phyloP scores from a whole-genome alignment of 345 rosid genomes.

The Euphorbia lathyris region DNA sequence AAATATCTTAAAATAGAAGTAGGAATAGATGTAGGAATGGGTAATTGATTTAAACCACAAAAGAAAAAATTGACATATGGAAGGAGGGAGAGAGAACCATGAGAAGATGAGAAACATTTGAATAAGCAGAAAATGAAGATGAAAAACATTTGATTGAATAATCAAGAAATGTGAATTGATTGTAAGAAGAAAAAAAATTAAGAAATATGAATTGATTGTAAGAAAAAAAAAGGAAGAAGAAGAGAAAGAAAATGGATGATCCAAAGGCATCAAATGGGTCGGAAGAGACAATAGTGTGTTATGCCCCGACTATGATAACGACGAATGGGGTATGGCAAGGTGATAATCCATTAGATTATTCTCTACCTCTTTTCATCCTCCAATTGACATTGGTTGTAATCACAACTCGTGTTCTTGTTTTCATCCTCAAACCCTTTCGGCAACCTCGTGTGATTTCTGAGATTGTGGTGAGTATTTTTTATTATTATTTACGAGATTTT shows the following conservation, averaged over 20 bases:
- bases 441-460: conserved; percentile 93
- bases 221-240: too few species aligned
- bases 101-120: too few species aligned
- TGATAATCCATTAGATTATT: conserved; percentile 84
- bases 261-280: conserved; percentile 11
- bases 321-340: conserved; percentile 99
- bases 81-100: too few species aligned
- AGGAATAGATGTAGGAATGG: too few species aligned
- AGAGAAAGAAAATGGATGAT: background rate
- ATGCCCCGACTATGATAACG: conserved; percentile 86
- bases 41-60: too few species aligned
- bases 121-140: too few species aligned
- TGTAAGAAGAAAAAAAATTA: too few species aligned
- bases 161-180: too few species aligned
- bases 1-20: too few species aligned
- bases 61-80: too few species aligned
- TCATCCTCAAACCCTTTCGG: conserved; percentile 73
- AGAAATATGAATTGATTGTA: too few species aligned
- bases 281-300: conserved; percentile 58
- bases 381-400: conserved; percentile 72
- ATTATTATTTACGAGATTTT: background rate
- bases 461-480: conserved; percentile 53
- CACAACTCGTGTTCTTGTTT: conserved; percentile 64
- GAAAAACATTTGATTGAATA: too few species aligned
- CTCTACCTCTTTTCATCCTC: conserved; percentile 87